Evolutionary conservation across 2,329 filamentous ascomycete genomes (phyloP).

Genomic region (Escovopsis sp.): DNA sequence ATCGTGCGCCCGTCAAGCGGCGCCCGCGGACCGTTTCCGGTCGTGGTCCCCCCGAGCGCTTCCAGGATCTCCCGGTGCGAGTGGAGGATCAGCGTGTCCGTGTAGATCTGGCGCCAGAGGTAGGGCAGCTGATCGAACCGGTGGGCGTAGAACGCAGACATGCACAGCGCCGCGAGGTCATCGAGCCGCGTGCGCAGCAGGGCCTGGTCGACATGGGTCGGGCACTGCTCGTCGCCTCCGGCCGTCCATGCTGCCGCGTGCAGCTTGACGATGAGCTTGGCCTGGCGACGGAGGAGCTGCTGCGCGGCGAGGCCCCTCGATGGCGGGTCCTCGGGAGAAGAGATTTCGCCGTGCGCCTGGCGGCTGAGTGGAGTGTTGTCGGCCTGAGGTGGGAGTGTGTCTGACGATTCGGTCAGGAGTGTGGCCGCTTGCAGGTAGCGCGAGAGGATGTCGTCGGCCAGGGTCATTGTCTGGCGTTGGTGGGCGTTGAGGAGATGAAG

Average conservation of each 20-base stretch:
- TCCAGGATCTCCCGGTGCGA: constrained; percentile 27
- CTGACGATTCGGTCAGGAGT: constrained; percentile 5
- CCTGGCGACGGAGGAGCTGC: constrained; percentile 18
- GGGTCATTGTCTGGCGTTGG: constrained; percentile 7
- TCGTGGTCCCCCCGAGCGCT: background rate
- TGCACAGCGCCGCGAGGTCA: constrained; percentile 44
- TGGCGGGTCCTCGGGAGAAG: background rate
- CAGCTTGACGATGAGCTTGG: constrained; percentile 10
- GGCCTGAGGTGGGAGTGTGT: background rate
- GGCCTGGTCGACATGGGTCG: constrained; percentile 4
- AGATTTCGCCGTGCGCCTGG: background rate
- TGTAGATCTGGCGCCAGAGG: constrained; percentile 58
- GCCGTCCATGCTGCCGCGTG: constrained; percentile 7
- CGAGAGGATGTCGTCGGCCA: constrained; percentile 10
- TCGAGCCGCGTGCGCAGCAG: constrained; percentile 31
- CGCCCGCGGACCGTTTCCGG: no score
- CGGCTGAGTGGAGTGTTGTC: no score
- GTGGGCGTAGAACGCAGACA: constrained; percentile 55
- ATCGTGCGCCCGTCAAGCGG: constrained; percentile 19
- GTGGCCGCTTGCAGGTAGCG: constrained; percentile 13
- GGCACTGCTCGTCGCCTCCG: background rate
- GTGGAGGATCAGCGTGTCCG: constrained; percentile 53
- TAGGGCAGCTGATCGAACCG: constrained; percentile 50
- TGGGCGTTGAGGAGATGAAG: no score
- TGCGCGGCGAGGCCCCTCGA: constrained; percentile 10